Conservation (phyloP, 2,329 filamentous ascomycete genomes). For the Metarhizium album region DNA sequence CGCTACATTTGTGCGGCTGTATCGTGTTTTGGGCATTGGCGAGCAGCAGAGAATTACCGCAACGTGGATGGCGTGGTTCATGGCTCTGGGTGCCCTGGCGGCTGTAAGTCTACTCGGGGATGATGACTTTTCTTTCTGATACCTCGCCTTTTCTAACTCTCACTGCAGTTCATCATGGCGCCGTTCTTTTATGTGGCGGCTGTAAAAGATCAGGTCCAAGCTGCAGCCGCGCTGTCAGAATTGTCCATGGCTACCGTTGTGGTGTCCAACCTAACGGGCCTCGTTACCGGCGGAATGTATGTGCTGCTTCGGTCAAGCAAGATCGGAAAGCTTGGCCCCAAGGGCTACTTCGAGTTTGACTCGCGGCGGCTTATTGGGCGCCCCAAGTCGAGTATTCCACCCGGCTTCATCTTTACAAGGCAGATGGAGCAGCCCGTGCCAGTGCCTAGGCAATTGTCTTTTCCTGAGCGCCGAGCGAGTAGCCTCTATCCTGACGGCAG, state of each 20-base stretch:
- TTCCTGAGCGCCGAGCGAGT: neutral
- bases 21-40: conserved; percentile 42
- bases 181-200: conserved; percentile 53
- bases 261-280: conserved; percentile 53
- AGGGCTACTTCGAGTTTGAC: conserved; percentile 31
- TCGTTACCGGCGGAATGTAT: conserved; percentile 55
- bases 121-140: neutral
- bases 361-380: conserved; percentile 22
- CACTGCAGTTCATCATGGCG: conserved; percentile 42
- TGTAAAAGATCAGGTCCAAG: conserved; percentile 28
- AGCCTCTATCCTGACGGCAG: neutral
- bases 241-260: conserved; percentile 55
- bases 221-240: conserved; percentile 26
- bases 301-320: conserved; percentile 56
- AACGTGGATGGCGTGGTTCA: conserved; percentile 60
- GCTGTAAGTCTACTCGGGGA: conserved; percentile 35
- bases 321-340: conserved; percentile 40
- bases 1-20: conserved; percentile 46
- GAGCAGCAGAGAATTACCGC: conserved; percentile 50
- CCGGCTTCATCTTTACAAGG: conserved; percentile 10
- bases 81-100: conserved; percentile 44
- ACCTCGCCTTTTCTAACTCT: neutral
- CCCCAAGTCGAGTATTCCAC: conserved; percentile 3
- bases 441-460: neutral
- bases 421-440: conserved; percentile 13